Evolutionary conservation across 345 rosid genomes (phyloP), one percentile per base, ranked within the genome.

Genomic region (Eucalyptus albens): DNA sequence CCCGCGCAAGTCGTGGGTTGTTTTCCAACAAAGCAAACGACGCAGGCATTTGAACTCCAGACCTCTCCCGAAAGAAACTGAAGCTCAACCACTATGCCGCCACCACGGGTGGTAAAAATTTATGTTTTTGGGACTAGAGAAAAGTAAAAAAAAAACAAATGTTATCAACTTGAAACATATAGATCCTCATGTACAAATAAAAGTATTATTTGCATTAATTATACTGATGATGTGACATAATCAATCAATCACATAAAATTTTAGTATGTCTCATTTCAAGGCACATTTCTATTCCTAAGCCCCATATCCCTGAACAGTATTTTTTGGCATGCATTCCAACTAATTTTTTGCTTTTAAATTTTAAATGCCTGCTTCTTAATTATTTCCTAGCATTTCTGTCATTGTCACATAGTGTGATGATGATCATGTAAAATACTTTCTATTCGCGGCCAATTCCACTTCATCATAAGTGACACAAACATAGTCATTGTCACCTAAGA

Each of bases 201-300:
- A 59, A 26, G 65, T 6, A 26, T 56, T 59, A 26, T 59, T 24
- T 5, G 1, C 5, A 59, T 26, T 1, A 11, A 0, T 59, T 27
- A 59, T 0, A 59, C 2, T 24, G 3, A 59, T 24, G 16, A 50
- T 50, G 50, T 14, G 51, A 50, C 0, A 1, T 27, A 60, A 60
- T 27, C 15, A 2, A 60, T 13, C 16, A 27, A 60, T 0, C 31
- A 12, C 67, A 0, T 12, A 0, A 60, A 60, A 27, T 27, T 27
- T 60, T 2, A 26, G 15, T 59, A 59, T 59, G n/a, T 0, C 65
- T 27, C 65, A 26, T 60, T 60, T 60, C 33, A 27, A 27, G 12
- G 16, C 16, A 27, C 16, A 13, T 60, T 60, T 60, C 15, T 60
- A 60, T 27, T 13, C 69, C 31, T 27, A 0, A 27, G 33, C 69